A percentile compares a stretch with the other conserved stretches of the same genome.
Conservation (phyloP, 768 basidiomycete species). For the Suillus spraguei region DNA sequence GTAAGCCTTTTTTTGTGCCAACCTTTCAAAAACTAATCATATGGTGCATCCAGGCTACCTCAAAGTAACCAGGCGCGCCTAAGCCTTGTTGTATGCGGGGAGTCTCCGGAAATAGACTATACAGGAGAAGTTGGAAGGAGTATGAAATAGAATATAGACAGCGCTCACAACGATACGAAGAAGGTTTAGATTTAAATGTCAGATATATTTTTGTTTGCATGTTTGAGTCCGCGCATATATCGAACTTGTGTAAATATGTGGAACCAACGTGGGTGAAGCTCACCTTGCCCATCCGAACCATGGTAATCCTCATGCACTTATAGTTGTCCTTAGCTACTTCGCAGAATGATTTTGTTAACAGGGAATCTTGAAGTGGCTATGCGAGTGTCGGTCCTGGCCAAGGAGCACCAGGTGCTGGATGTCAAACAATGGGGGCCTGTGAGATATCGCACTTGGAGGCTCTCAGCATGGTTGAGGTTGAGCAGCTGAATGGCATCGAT, state of each 20-base stretch:
- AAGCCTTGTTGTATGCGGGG: too few species aligned
- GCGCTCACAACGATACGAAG: neutral
- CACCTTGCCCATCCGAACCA: neutral
- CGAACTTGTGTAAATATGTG: neutral
- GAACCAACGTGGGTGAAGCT: neutral
- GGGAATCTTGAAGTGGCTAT: neutral
- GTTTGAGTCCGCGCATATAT: neutral
- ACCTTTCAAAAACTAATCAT: too few species aligned
- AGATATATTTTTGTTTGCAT: neutral
- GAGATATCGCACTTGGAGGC: too few species aligned
- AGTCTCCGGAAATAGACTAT: neutral
- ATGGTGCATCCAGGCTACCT: too few species aligned
- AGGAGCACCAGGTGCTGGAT: too few species aligned
- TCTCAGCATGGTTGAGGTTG: too few species aligned
- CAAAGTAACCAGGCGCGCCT: too few species aligned
- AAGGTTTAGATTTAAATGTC: neutral
- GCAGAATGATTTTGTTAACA: neutral
- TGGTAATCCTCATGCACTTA: neutral
- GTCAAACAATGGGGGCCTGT: neutral
- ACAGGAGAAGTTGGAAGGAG: neutral
- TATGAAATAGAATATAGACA: neutral
- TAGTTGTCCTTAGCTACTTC: neutral
- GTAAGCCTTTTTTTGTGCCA: too few species aligned
- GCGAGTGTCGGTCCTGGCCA: too few species aligned
- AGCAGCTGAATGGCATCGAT: too few species aligned